Conservation (phyloP, 495 filamentous ascomycete genomes). For the Penicilliopsis zonata region DNA sequence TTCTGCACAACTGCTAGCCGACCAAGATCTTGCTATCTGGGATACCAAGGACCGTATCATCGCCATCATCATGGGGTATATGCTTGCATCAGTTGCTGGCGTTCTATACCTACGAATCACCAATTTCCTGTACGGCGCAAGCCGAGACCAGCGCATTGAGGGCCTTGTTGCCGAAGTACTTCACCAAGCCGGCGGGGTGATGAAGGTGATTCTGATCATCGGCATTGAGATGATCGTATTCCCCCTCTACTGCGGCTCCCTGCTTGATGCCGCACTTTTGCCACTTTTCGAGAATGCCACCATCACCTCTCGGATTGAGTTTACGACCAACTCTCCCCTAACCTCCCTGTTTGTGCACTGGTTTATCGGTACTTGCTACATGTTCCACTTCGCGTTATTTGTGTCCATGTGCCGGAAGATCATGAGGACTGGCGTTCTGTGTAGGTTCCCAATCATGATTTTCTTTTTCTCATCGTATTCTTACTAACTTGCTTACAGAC, state of each 20-base stretch:
- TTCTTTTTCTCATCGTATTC: too few species aligned
- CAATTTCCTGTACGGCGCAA: conserved; percentile 48
- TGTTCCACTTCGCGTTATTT: conserved; percentile 99
- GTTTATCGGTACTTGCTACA: conserved; percentile 98
- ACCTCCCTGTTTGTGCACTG: conserved; percentile 95
- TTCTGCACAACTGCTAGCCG: conserved; percentile 18
- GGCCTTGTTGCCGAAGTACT: conserved; percentile 70
- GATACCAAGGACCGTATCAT: conserved; percentile 60
- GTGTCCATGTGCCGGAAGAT: conserved; percentile 99
- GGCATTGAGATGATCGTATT: conserved; percentile 99
- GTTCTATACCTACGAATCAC: conserved; percentile 65
- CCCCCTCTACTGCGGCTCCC: conserved; percentile 84
- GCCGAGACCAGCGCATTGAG: conserved; percentile 60
- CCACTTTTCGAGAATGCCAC: conserved; percentile 78
- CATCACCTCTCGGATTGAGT: conserved; percentile 59
- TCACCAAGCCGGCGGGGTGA: conserved; percentile 85
- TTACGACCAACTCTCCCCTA: conserved; percentile 61
- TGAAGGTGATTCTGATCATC: conserved; percentile 98
- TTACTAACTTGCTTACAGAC: conserved; percentile 35
- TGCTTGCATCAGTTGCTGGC: conserved; percentile 59
- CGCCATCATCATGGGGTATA: conserved; percentile 73
- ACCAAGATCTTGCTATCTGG: conserved; percentile 64
- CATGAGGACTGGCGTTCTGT: conserved; percentile 84
- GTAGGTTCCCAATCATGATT: too few species aligned
- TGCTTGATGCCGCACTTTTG: conserved; percentile 80